These are phyloP conservation scores for Aspergillus spinulosporus DNA, from an alignment of 2,329 filamentous ascomycete genomes.

Conservation along the genomic window DNA sequence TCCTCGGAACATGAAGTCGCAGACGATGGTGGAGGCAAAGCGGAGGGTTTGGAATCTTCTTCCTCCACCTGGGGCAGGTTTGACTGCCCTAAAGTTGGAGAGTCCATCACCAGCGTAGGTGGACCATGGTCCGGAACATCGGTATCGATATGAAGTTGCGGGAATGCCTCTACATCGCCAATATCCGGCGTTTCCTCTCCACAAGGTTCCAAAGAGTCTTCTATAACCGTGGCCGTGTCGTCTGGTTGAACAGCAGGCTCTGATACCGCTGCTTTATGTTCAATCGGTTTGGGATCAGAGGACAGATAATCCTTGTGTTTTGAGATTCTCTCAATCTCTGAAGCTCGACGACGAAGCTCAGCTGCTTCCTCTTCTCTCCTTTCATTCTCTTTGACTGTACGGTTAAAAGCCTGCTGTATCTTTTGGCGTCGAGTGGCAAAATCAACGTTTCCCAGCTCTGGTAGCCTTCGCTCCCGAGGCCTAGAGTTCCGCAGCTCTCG, in stretches of 20 bases:
- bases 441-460: conserved; percentile 74
- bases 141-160: conserved; percentile 33
- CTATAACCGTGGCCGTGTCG: conserved; percentile 28
- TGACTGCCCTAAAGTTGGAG: conserved; percentile 45
- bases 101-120: conserved; percentile 39
- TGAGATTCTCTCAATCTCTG: conserved; percentile 43
- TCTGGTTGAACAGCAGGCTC: conserved; percentile 14
- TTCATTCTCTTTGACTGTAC: conserved; percentile 70
- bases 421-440: conserved; percentile 79
- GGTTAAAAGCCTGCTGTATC: conserved; percentile 82
- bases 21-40: conserved; percentile 38
- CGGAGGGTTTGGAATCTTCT: conserved; percentile 9
- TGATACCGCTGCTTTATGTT: conserved; percentile 13
- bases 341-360: conserved; percentile 47
- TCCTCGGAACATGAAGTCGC: conserved; percentile 61
- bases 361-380: conserved; percentile 59
- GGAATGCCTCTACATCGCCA: conserved; percentile 15
- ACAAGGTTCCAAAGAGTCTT: conserved; percentile 19
- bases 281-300: conserved; percentile 26
- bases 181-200: conserved; percentile 17
- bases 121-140: conserved; percentile 15
- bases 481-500: conserved; percentile 34
- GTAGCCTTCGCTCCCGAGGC: conserved; percentile 48
- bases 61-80: conserved; percentile 16
- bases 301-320: conserved; percentile 48